Evolutionary conservation across 163 green algal genomes (phyloP), one percentile per base, ranked within the genome.

Genomic region (Smithsoniella earleae): DNA sequence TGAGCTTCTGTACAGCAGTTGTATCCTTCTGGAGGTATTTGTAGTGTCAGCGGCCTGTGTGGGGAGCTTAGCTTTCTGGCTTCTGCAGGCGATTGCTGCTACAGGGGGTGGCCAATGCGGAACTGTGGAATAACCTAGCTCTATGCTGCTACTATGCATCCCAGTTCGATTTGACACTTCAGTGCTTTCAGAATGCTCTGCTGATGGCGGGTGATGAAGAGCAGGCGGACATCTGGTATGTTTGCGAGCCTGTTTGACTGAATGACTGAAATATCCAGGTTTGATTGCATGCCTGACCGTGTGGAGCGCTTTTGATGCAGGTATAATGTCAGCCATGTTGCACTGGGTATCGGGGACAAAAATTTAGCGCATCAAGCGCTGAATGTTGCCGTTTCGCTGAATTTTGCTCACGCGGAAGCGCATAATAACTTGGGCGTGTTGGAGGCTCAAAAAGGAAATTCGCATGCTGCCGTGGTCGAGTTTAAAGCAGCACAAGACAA

Each of bases 61-160:
- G 44, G 20, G 44, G 44, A 54, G 18, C 1, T 20, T 20, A 54
- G 44, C n/a, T n/a, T n/a, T n/a, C n/a, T n/a, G n/a, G n/a, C n/a
- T n/a, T n/a, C n/a, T 49, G 40, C 40, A 49, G 86, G 2, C 78
- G 88, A 5, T 77, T 94, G 62, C 84, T 94, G 54, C 85, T 91
- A 79, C 89, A 91, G 84, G 88, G 88, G 2, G 86, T 91, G 3
- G 79, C 73, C 54, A 90, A 83, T 62, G 78, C 83, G 4, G 88
- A 92, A 78, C 74, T 92, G 46, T 91, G 85, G 87, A 89, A 86
- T 77, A 94, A 94, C 75, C 58, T 92, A 33, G 88, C 83, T 0
- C 80, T 94, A 28, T 91, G 86, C 74, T 92, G 88, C 82, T 94
- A 92, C 82, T 86, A 91, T 66, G 80, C 86, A 0, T 87, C 77